phyloP scores from a whole-genome alignment of 1,284 basidiomycete genomes.

The Coniophora puteana region DNA sequence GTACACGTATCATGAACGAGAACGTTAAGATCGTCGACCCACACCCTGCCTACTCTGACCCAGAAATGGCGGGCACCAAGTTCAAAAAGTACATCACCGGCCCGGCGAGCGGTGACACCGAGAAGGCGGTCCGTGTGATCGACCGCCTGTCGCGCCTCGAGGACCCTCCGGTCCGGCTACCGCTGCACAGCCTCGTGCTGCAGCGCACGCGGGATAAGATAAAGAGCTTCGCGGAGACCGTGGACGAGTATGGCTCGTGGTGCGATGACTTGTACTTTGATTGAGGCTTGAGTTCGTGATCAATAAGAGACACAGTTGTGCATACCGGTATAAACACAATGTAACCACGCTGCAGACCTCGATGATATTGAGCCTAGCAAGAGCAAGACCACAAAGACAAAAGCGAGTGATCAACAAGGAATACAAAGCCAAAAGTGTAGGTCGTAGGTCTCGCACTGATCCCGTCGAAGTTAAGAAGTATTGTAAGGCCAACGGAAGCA shows the following conservation, averaged over 20 bases:
- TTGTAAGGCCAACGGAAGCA: no score
- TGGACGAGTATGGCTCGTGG: conserved; percentile 24
- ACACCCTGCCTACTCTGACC: conserved; percentile 19
- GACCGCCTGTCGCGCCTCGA: conserved; percentile 18
- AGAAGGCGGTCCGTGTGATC: conserved; percentile 17
- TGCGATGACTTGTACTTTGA: conserved; percentile 23
- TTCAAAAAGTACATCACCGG: not conserved
- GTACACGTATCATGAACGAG: conserved; percentile 6
- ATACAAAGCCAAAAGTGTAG: no score
- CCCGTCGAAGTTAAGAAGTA: no score
- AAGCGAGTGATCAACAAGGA: no score
- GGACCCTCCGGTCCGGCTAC: conserved; percentile 25
- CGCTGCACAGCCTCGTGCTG: conserved; percentile 18
- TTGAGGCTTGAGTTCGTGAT: no score
- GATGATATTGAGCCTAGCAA: no score
- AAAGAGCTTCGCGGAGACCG: conserved; percentile 12
- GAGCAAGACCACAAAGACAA: no score
- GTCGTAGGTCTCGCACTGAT: no score
- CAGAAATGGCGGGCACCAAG: conserved; percentile 5
- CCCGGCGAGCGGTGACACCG: conserved; percentile 12
- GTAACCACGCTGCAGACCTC: no score
- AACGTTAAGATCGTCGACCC: conserved; percentile 3
- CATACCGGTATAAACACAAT: no score
- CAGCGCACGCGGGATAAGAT: conserved; percentile 12
- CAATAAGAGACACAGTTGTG: no score